Evolutionary conservation across 805 yeast species (phyloP).

Genomic region (Saturnispora sekii): DNA sequence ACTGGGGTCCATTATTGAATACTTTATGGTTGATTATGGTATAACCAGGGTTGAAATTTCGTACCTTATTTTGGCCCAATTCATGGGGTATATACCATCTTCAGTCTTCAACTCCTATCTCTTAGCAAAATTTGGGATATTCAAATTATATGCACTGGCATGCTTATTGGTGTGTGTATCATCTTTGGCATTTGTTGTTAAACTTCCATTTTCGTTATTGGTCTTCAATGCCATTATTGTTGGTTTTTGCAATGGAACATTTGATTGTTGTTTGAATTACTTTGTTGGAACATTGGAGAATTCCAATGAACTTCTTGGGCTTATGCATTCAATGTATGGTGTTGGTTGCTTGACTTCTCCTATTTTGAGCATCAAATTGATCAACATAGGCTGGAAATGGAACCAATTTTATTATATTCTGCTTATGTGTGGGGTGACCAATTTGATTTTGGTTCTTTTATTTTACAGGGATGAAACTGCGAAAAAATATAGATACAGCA

Average conservation of each 20-base stretch:
- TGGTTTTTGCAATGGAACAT: constrained; percentile 49
- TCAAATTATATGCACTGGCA: constrained; percentile 32
- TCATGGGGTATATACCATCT: constrained; percentile 44
- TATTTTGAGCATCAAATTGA: constrained; percentile 32
- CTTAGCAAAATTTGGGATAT: constrained; percentile 37
- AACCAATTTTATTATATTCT: constrained; percentile 35
- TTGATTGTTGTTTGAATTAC: constrained; percentile 47
- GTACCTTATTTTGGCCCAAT: constrained; percentile 40
- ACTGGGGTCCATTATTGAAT: constrained; percentile 49
- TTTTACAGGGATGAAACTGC: constrained; percentile 36
- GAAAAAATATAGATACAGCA: constrained; percentile 30
- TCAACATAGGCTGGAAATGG: constrained; percentile 34
- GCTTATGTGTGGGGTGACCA: constrained; percentile 20
- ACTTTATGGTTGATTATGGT: constrained; percentile 36
- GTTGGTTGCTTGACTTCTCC: constrained; percentile 46
- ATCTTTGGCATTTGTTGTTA: constrained; percentile 27
- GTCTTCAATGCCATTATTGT: constrained; percentile 30
- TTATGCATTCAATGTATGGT: constrained; percentile 45
- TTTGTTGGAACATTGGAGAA: constrained; percentile 40
- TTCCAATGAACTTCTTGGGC: constrained; percentile 41
- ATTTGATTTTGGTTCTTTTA: constrained; percentile 19
- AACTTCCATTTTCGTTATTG: constrained; percentile 34
- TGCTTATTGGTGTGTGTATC: constrained; percentile 8
- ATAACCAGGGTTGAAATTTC: constrained; percentile 41
- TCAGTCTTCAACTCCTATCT: constrained; percentile 38